phyloP scores from a whole-genome alignment of 768 basidiomycete genomes.

The Guyanaporus albipodus region DNA sequence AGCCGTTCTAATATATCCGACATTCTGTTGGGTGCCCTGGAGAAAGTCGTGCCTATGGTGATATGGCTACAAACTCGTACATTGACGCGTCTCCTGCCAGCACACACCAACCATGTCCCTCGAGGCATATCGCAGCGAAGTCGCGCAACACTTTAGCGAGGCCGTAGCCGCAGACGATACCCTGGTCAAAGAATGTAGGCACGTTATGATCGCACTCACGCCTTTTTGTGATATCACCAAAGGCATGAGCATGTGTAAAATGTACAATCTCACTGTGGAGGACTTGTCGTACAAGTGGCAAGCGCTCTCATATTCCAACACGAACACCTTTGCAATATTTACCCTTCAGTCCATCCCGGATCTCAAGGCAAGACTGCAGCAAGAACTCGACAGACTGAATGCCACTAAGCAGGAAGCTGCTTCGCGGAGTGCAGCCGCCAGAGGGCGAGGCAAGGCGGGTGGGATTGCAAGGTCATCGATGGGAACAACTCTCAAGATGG shows the following conservation, averaged over 20 bases:
- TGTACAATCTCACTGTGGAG: conserved; percentile 51
- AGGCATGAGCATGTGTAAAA: conserved; percentile 65
- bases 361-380: conserved; percentile 41
- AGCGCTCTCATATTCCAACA: conserved; percentile 38
- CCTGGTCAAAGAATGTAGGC: conserved; percentile 51
- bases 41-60: no score
- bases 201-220: conserved; percentile 16
- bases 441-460: conserved; percentile 7
- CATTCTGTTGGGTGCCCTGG: not conserved
- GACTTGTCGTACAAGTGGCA: conserved; percentile 68
- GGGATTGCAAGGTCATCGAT: not conserved
- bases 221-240: conserved; percentile 7
- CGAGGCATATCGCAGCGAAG: conserved; percentile 17
- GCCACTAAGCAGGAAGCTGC: conserved; percentile 32
- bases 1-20: conserved; percentile 17
- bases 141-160: conserved; percentile 26
- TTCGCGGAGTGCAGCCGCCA: conserved; percentile 20
- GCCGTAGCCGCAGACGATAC: conserved; percentile 38
- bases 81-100: not conserved
- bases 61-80: not conserved
- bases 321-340: conserved; percentile 42
- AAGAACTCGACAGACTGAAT: conserved; percentile 29
- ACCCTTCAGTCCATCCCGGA: conserved; percentile 45
- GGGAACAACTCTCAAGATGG: conserved; percentile 6
- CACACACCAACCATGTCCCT: conserved; percentile 18